Base-by-base conservation (phyloP, 2,329 filamentous ascomycete genomes). In the Fusarium sp. region DNA sequence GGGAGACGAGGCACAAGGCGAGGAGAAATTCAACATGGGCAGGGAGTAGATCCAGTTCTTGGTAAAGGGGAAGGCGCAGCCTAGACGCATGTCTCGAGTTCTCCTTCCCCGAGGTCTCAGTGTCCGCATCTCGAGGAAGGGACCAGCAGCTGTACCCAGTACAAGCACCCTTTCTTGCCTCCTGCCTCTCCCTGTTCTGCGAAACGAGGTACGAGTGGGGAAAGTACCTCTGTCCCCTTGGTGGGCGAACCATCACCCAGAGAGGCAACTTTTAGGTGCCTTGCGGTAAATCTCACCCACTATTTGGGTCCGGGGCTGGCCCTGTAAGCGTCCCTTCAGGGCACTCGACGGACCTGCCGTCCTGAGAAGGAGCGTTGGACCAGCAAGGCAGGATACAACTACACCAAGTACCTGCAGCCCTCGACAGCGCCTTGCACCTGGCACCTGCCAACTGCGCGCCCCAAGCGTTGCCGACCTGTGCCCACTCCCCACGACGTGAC, bases 401-500 rank as follows among this genome's bases (percentile, higher is more conserved):
- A 44, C 57, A 38, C 9, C 5, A 68, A 31, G 71, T 69, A 75
- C 58, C 66, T 68, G 60, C 56, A 67, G 20, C 24, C 56, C 22
- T 66, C 64, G n/a, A 74, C 27, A 66, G 61, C 65, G 27, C 35
- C 61, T 53, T 40, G 49, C 51, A 69, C 62, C 72, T 70, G 60
- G 70, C 69, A 71, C 71, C 75, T 77, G 73, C 71, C 75, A 77
- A 68, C 75, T 76, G 56, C 63, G 58, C 62, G 60, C 70, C 66
- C 67, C 63, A 63, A 71, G 67, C 44, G 64, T 62, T 73, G 66
- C 60, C 70, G 49, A 65, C 75, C 67, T 74, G 76, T 76, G 69
- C 69, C 73, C 72, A 65, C 58, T 73, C 74, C 73, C 73, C 66
- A 75, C 74, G 65, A 77, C 72, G 72, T 74, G 75, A 76, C 73